Evolutionary conservation across 768 basidiomycete genomes (phyloP).

Genomic region (Coprinellus micaceus): DNA sequence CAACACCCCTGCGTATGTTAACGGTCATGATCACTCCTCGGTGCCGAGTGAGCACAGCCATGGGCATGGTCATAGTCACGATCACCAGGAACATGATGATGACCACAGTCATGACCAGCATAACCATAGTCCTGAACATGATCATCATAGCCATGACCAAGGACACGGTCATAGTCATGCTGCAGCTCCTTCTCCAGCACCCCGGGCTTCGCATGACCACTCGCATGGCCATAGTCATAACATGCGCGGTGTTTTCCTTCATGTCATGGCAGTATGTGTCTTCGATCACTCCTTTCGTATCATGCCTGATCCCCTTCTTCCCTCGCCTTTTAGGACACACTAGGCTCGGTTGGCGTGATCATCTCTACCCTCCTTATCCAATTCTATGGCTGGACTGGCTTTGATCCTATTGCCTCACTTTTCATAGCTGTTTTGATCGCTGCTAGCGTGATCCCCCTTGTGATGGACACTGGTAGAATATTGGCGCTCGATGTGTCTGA

Average conservation of each 20-base stretch:
- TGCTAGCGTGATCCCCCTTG: slow-evolving; percentile 91
- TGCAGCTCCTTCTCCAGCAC: not conserved
- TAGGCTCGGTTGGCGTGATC: slow-evolving; percentile 97
- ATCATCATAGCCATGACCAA: slow-evolving; percentile 28
- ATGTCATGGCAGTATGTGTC: slow-evolving; percentile 84
- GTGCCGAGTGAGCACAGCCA: slow-evolving; percentile 25
- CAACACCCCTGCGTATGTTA: slow-evolving; percentile 36
- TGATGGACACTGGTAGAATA: slow-evolving; percentile 88
- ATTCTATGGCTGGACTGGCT: slow-evolving; percentile 97
- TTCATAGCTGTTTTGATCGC: slow-evolving; percentile 96
- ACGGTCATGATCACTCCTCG: slow-evolving; percentile 27
- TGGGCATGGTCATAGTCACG: slow-evolving; percentile 39
- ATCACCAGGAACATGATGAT: slow-evolving; percentile 27
- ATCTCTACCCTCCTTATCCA: slow-evolving; percentile 94
- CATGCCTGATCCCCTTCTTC: not conserved
- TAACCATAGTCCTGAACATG: slow-evolving; percentile 27
- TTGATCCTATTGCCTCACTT: slow-evolving; percentile 95
- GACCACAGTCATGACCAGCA: slow-evolving; percentile 43
- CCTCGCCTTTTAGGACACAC: slow-evolving; percentile 62
- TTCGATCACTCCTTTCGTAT: not conserved
- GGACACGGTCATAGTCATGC: slow-evolving; percentile 79
- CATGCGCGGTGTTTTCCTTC: slow-evolving; percentile 98
- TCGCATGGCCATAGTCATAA: slow-evolving; percentile 89
- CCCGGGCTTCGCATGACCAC: slow-evolving; percentile 30
- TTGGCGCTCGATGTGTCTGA: slow-evolving; percentile 83